Percentiles rank a stretch among this genome's conserved stretches.
phyloP scores from a whole-genome alignment of 352 stramenopile species.

The Pythium apleroticum region DNA sequence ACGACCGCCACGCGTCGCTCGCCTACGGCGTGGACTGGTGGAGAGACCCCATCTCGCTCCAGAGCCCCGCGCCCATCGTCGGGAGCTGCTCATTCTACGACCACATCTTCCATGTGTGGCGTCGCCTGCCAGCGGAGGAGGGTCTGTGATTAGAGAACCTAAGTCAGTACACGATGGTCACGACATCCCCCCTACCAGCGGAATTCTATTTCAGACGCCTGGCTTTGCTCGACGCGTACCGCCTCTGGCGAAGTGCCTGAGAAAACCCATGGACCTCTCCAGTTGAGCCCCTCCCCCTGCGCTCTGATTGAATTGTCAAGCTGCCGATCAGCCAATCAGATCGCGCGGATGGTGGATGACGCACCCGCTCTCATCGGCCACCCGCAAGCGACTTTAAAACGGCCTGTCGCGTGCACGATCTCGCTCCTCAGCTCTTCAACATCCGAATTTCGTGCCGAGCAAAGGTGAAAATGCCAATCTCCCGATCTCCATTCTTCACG shows the following conservation, averaged over 20 bases:
- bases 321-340: conserved; percentile 14
- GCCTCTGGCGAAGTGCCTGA: conserved; percentile 7
- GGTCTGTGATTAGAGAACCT: neutral
- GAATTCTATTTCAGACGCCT: neutral
- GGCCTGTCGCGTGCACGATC: neutral
- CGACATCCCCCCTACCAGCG: neutral
- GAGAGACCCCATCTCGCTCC: conserved; percentile 40
- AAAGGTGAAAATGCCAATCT: neutral
- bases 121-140: conserved; percentile 6
- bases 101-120: conserved; percentile 74
- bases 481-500: no score
- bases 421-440: neutral
- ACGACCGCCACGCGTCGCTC: conserved; percentile 72
- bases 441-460: neutral
- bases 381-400: neutral
- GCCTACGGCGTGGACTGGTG: conserved; percentile 87
- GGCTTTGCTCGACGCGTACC: neutral
- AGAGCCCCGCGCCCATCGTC: conserved; percentile 43
- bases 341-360: neutral
- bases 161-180: conserved; percentile 16
- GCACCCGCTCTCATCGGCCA: conserved; percentile 14
- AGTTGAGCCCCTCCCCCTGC: neutral
- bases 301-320: conserved; percentile 8
- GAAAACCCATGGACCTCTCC: conserved; percentile 8
- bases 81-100: conserved; percentile 86